Evolutionary conservation across 208 protist genomes (phyloP).

Genomic region (Trypanosoma boissoni): DNA sequence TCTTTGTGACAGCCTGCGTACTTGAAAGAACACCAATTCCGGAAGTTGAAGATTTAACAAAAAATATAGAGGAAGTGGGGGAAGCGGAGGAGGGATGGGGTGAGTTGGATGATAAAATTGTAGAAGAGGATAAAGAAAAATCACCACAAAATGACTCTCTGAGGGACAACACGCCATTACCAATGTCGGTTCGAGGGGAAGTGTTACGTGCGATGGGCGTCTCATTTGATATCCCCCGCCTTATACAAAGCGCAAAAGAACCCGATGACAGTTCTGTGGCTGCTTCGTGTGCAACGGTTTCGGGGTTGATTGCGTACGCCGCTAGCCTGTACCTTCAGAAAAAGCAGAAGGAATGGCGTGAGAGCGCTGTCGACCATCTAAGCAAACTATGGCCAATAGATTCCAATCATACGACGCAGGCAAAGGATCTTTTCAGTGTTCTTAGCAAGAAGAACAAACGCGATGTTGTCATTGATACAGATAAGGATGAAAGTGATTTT

Average conservation of each 20-base stretch:
- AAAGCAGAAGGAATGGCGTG: conserved; percentile 1
- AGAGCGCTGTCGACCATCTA: not conserved
- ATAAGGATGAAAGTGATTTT: not conserved
- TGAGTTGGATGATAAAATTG: no score
- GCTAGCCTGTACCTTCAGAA: not conserved
- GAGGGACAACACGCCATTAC: not conserved
- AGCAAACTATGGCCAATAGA: not conserved
- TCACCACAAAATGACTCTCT: not conserved
- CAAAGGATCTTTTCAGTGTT: not conserved
- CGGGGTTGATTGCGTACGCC: not conserved
- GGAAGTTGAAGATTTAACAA: no score
- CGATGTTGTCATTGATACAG: not conserved
- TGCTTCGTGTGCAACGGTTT: not conserved
- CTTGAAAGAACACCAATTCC: not conserved
- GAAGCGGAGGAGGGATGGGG: no score
- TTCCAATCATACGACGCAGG: not conserved
- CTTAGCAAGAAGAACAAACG: not conserved
- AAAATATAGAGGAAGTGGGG: no score
- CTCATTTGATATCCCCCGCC: not conserved
- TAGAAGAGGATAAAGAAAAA: not conserved
- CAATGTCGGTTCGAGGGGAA: conserved; percentile 1
- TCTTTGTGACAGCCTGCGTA: not conserved
- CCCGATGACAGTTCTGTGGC: not conserved
- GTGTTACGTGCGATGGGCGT: not conserved
- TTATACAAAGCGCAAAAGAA: not conserved